Conservation (phyloP, 1,284 basidiomycete genomes). For the Ganoderma lucidum region DNA sequence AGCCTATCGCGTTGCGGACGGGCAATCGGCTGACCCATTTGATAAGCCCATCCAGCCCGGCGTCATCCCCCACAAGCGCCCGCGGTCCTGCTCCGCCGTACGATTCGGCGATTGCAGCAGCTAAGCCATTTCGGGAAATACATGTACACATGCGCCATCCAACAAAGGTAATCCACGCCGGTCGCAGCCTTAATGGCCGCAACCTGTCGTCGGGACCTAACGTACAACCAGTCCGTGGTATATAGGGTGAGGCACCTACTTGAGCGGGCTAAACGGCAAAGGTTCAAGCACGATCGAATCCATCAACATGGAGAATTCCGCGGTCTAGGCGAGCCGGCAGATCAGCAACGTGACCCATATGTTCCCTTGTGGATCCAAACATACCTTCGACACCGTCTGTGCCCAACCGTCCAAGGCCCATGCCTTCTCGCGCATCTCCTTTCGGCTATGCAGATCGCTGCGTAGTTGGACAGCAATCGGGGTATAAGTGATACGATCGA, state of each 20-base stretch:
- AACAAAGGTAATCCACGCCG: slow-evolving; percentile 15
- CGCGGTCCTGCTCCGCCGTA: slow-evolving; percentile 7
- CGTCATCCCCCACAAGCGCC: slow-evolving; percentile 11
- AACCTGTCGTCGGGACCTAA: slow-evolving; percentile 4
- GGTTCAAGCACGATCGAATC: slow-evolving; percentile 80
- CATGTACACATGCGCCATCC: slow-evolving; percentile 30
- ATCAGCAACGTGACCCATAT: slow-evolving; percentile 11
- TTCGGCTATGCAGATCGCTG: slow-evolving; percentile 83
- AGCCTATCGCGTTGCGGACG: slow-evolving; percentile 9
- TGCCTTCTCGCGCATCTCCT: slow-evolving; percentile 85
- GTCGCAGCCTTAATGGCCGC: slow-evolving; percentile 3
- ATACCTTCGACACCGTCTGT: slow-evolving; percentile 90
- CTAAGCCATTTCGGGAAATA: slow-evolving; percentile 27
- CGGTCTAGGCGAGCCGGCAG: slow-evolving; percentile 59
- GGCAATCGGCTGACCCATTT: slow-evolving; percentile 8
- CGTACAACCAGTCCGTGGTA: slow-evolving; percentile 3
- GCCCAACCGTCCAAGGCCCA: slow-evolving; percentile 96
- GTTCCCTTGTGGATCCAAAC: slow-evolving; percentile 25
- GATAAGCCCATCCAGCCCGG: slow-evolving; percentile 1
- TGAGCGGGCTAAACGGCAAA: slow-evolving; percentile 82
- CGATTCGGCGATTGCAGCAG: slow-evolving; percentile 10
- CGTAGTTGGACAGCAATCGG: slow-evolving; percentile 4
- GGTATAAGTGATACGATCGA: slow-evolving; percentile 27
- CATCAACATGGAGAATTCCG: slow-evolving; percentile 81
- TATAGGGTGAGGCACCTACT: slow-evolving; percentile 47